A percentile compares a stretch with the other conserved stretches of the same genome.
phyloP scores from a whole-genome alignment of 1,284 basidiomycete genomes.

The Melampsora larici-populina region DNA sequence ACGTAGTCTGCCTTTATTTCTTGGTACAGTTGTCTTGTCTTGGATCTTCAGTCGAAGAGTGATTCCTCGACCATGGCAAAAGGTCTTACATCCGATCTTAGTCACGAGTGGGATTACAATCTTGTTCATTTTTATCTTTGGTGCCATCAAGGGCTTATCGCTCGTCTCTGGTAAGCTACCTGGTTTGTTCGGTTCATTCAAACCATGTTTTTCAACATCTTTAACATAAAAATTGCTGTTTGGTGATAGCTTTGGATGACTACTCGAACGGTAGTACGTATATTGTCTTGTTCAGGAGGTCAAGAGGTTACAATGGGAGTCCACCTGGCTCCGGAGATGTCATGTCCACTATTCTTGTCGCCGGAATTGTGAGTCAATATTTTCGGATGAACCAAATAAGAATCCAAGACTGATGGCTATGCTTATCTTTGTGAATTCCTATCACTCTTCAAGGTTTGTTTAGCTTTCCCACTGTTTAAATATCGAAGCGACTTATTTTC shows the following conservation, averaged over 20 bases:
- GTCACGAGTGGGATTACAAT: constrained; percentile 41
- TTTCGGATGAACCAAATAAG: neutral
- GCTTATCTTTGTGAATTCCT: neutral
- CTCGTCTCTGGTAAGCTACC: constrained; percentile 10
- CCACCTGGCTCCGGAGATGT: constrained; percentile 37
- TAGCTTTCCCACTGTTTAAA: constrained; percentile 38
- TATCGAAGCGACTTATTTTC: constrained; percentile 34
- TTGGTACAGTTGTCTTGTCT: constrained; percentile 27
- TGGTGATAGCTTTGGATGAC: constrained; percentile 9
- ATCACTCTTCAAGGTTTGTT: neutral
- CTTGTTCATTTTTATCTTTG: constrained; percentile 28
- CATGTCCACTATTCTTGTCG: constrained; percentile 18
- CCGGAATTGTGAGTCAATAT: constrained; percentile 28
- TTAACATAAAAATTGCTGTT: neutral
- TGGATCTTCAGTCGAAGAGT: constrained; percentile 37
- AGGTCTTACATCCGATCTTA: constrained; percentile 37
- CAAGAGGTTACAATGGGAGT: constrained; percentile 19
- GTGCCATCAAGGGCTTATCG: constrained; percentile 18
- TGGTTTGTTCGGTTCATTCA: neutral
- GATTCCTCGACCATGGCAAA: constrained; percentile 16
- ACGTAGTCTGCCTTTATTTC: constrained; percentile 29
- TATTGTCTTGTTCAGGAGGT: constrained; percentile 19
- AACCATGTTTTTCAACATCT: neutral
- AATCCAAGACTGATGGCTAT: too few relatives aligned
- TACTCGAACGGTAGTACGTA: constrained; percentile 26